A percentile compares a stretch with the other conserved stretches of the same genome.
phyloP scores from a whole-genome alignment of 2,329 filamentous ascomycete genomes.

The Fusarium robinianum region DNA sequence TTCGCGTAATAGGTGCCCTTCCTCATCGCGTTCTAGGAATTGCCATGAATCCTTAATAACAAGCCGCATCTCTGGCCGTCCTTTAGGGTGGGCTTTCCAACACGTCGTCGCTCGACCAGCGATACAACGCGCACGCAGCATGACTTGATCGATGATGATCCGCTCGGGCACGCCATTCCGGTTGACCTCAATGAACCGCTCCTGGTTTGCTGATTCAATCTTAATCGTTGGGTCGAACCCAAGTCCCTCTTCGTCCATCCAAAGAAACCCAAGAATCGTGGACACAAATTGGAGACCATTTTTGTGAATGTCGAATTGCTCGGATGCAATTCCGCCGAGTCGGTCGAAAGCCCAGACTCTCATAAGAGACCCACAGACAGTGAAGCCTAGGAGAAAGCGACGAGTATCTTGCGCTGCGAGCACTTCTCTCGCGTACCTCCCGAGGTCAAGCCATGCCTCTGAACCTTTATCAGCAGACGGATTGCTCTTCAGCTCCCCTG shows the following conservation, averaged over 20 bases:
- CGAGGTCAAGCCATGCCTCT: slow-evolving; percentile 46
- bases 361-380: slow-evolving; percentile 50
- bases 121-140: slow-evolving; percentile 41
- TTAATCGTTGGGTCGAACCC: slow-evolving; percentile 51
- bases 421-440: slow-evolving; percentile 49
- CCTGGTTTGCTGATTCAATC: slow-evolving; percentile 33
- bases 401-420: slow-evolving; percentile 46
- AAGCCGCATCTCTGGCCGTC: slow-evolving; percentile 38
- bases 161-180: slow-evolving; percentile 43
- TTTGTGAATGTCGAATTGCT: slow-evolving; percentile 51
- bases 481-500: slow-evolving; percentile 53
- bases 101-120: slow-evolving; percentile 48
- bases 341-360: slow-evolving; percentile 52
- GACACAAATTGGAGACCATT: slow-evolving; percentile 47
- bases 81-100: slow-evolving; percentile 48
- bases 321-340: slow-evolving; percentile 50
- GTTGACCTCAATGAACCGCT: slow-evolving; percentile 47
- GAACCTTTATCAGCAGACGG: slow-evolving; percentile 43
- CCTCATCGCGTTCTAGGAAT: slow-evolving; percentile 46
- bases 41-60: slow-evolving; percentile 54
- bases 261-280: slow-evolving; percentile 48
- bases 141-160: slow-evolving; percentile 46
- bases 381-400: slow-evolving; percentile 54
- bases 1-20: slow-evolving; percentile 46
- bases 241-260: slow-evolving; percentile 45